phyloP scores from a whole-genome alignment of 768 basidiomycete genomes.

The Russula sp. region DNA sequence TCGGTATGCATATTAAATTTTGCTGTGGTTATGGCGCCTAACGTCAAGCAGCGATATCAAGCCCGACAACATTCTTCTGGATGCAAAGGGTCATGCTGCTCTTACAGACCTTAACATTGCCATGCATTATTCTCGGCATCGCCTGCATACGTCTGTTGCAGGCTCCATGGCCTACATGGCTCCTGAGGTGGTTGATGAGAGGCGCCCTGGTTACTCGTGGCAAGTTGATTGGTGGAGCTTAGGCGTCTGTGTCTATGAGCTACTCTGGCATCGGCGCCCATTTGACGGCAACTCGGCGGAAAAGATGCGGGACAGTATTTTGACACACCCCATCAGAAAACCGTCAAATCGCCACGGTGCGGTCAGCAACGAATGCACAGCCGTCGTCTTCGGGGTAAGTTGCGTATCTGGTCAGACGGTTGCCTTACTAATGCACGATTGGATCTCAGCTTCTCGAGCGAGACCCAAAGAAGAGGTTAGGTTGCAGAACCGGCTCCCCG shows the following conservation, averaged over 20 bases:
- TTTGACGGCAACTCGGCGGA: conserved; percentile 90
- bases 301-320: conserved; percentile 82
- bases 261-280: conserved; percentile 78
- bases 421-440: background rate
- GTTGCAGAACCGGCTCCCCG: conserved; percentile 65
- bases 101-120: conserved; percentile 99
- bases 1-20: conserved; percentile 53
- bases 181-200: conserved; percentile 75
- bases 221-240: conserved; percentile 96
- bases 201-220: conserved; percentile 89
- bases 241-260: conserved; percentile 85
- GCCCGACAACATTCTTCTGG: conserved; percentile 95
- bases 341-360: conserved; percentile 48
- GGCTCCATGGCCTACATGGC: conserved; percentile 99
- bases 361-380: conserved; percentile 64
- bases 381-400: conserved; percentile 65
- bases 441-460: conserved; percentile 74
- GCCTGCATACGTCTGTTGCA: conserved; percentile 88
- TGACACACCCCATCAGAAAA: conserved; percentile 73
- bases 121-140: conserved; percentile 90
- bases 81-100: conserved; percentile 91
- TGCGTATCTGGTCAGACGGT: background rate
- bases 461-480: conserved; percentile 72
- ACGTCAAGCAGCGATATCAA: conserved; percentile 72
- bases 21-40: conserved; percentile 28